phyloP scores from a whole-genome alignment of 116 monocot species.

The Iris pallida region DNA sequence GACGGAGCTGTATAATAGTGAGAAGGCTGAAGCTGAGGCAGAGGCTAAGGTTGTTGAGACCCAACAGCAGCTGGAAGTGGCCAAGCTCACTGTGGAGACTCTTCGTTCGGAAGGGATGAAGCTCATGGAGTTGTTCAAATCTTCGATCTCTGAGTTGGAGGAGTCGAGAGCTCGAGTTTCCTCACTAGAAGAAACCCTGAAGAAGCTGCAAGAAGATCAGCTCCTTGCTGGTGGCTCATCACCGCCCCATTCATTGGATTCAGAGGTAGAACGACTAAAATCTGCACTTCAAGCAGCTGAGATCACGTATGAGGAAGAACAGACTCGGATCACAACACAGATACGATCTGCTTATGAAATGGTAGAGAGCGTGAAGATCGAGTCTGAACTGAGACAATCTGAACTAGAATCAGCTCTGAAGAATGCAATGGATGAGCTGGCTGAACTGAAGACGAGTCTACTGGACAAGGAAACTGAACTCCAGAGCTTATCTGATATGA shows the following conservation, averaged over 20 bases:
- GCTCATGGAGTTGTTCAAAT: conserved; percentile 33
- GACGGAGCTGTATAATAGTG: conserved; percentile 26
- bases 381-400: conserved; percentile 33
- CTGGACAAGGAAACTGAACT: conserved; percentile 30
- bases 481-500: conserved; percentile 11
- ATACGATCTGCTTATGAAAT: conserved; percentile 33
- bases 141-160: conserved; percentile 39
- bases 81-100: conserved; percentile 44
- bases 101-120: conserved; percentile 39
- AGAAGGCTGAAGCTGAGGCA: conserved; percentile 47
- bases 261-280: conserved; percentile 48
- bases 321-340: conserved; percentile 35
- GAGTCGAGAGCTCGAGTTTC: conserved; percentile 38
- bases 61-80: conserved; percentile 54
- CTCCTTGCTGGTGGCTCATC: not conserved
- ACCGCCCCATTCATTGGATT: conserved; percentile 2
- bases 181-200: conserved; percentile 38
- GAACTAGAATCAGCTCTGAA: conserved; percentile 27
- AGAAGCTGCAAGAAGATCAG: conserved; percentile 20
- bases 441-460: conserved; percentile 27
- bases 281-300: conserved; percentile 49
- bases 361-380: conserved; percentile 32
- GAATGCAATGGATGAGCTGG: conserved; percentile 30
- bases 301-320: conserved; percentile 40
- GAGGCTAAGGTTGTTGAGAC: conserved; percentile 34